Evolutionary conservation across 805 yeast species (phyloP).

Genomic region (Kodamaea fukazawae): DNA sequence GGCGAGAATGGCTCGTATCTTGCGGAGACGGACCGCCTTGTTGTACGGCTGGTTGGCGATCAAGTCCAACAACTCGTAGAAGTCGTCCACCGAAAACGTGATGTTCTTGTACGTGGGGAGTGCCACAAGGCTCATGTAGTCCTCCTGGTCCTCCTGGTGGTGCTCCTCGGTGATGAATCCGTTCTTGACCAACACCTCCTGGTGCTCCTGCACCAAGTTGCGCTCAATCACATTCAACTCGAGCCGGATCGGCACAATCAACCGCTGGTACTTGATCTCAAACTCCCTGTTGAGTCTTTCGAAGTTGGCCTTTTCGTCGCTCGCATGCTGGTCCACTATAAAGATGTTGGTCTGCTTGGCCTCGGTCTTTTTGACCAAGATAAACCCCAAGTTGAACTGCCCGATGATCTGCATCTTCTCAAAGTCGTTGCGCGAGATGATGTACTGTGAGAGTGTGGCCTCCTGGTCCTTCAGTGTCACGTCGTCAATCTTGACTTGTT

Average conservation of each 20-base stretch:
- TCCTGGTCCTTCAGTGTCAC: constrained; percentile 47
- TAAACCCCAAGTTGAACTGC: constrained; percentile 93
- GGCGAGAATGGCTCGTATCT: constrained; percentile 81
- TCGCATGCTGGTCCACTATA: constrained; percentile 95
- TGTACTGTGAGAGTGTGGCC: constrained; percentile 48
- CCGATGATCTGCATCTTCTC: constrained; percentile 76
- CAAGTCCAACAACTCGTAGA: constrained; percentile 72
- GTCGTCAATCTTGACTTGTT: constrained; percentile 5
- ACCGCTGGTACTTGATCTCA: constrained; percentile 55
- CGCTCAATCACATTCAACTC: constrained; percentile 80
- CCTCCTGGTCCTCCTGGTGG: constrained; percentile 32
- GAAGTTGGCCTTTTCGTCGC: constrained; percentile 92
- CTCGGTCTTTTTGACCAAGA: constrained; percentile 47
- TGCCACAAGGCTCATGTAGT: constrained; percentile 50
- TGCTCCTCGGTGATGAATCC: constrained; percentile 61
- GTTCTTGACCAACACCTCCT: constrained; percentile 58
- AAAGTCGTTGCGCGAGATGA: constrained; percentile 72
- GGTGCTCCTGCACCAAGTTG: constrained; percentile 60
- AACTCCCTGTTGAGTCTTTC: constrained; percentile 64
- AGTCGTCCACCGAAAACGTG: constrained; percentile 68
- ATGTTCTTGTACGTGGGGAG: constrained; percentile 68
- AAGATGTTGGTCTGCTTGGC: constrained; percentile 33
- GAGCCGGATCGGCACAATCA: constrained; percentile 58
- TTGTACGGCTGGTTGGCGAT: constrained; percentile 47
- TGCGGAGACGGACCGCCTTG: constrained; percentile 57